Base-by-base conservation (phyloP, 2,329 filamentous ascomycete species). In the Talaromyces sp. region DNA sequence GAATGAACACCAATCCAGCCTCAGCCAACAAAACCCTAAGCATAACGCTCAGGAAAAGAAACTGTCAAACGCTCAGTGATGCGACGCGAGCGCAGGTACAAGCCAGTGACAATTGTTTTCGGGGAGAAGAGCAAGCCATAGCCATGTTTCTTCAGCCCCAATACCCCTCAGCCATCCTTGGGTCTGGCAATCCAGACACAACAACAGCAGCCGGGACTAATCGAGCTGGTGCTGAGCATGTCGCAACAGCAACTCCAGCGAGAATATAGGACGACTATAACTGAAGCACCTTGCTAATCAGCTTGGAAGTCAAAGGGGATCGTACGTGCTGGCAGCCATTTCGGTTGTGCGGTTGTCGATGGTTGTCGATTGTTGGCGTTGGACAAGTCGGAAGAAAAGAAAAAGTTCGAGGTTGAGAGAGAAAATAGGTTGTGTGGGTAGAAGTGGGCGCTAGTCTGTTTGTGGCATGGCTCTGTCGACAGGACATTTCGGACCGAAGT, bases 21-120 rank as follows among this genome's bases (percentile, higher is more conserved):
- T 92, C 89, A 91, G 85, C 86, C 84, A 80, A 92, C 90, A 93
- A 93, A 79, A 85, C 88, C 90, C 83, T 80, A 73, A 75, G 70
- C 73, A 73, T 74, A 39, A 76, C 73, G 77, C 79, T 81, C 81
- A 79, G 82, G 84, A 86, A 62, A 73, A 66, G 65, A 66, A 28
- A 31, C n/a, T 57, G 35, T 42, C 54, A 57, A 57, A 77, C 76
- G 74, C 72, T 73, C 68, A 25, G 58, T 48, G 58, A 46, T 54
- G 63, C 66, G 63, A 63, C 37, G 62, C 35, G 31, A n/a, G 16
- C 59, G 56, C 59, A 28, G 67, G 61, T 63, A 72, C 70, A 75
- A 71, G 77, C 77, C 75, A 75, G 78, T 82, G 86, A 88, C 87
- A 88, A 88, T 92, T 69, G 23, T 81, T 91, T 93, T 92, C 69